Evolutionary conservation across 768 basidiomycete species (phyloP).

Genomic region (Tricholoma sp.): DNA sequence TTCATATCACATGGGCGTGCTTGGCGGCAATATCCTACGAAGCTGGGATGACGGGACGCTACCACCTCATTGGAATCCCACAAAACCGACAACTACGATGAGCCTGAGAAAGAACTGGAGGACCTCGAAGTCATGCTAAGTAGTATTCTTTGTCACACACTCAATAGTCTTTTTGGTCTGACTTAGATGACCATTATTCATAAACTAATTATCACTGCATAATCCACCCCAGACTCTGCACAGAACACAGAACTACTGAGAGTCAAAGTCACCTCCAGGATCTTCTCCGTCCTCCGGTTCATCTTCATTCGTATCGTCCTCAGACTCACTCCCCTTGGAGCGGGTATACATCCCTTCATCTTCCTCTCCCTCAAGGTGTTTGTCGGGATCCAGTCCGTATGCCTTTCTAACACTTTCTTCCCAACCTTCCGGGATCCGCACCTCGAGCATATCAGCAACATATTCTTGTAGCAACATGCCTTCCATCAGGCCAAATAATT

Average conservation of each 20-base stretch:
- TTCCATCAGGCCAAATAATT: not conserved
- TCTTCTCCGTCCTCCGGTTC: conserved; percentile 1
- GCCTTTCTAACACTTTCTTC: conserved; percentile 28
- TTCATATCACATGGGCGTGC: conserved; percentile 69
- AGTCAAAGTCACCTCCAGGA: conserved; percentile 5
- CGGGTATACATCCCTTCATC: not conserved
- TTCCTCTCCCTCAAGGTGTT: not conserved
- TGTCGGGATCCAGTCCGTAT: not conserved
- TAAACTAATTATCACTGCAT: no score
- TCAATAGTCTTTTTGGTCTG: no score
- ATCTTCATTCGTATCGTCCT: not conserved
- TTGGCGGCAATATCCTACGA: conserved; percentile 70
- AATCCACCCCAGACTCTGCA: no score
- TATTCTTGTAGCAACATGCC: conserved; percentile 71
- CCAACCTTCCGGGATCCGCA: conserved; percentile 42
- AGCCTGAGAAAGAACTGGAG: conserved; percentile 31
- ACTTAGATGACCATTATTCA: no score
- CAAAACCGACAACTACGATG: conserved; percentile 33
- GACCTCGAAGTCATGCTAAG: conserved; percentile 10
- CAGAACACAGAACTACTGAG: no score
- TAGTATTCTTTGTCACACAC: not conserved
- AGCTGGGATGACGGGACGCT: conserved; percentile 83
- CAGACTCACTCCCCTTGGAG: not conserved
- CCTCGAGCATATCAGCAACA: conserved; percentile 38
- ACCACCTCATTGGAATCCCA: conserved; percentile 42